Evolutionary conservation across 257 asterid genomes (phyloP).

Genomic region (Solanum piurae): DNA sequence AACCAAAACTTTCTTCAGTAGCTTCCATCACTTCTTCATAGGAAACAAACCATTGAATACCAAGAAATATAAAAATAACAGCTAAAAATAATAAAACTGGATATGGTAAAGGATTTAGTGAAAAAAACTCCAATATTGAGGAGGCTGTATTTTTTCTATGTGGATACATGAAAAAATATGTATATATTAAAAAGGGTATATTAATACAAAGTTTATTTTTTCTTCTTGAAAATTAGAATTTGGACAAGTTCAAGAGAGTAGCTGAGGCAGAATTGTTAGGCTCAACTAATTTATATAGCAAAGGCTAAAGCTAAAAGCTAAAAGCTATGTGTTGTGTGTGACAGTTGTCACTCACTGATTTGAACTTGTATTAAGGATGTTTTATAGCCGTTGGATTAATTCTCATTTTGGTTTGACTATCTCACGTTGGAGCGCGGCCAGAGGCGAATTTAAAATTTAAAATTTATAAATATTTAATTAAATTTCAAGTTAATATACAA

Average conservation of each 20-base stretch:
- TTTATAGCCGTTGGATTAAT: background rate
- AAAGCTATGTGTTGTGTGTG: background rate
- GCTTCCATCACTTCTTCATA: slow-evolving; percentile 61
- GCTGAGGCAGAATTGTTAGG: background rate
- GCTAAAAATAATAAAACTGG: slow-evolving; percentile 63
- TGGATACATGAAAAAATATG: slow-evolving; percentile 6
- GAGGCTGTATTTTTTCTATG: slow-evolving; percentile 34
- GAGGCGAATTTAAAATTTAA: background rate
- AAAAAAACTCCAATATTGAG: slow-evolving; percentile 37
- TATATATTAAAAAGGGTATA: too few species aligned
- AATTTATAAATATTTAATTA: background rate
- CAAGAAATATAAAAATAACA: slow-evolving; percentile 59
- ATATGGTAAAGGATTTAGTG: slow-evolving; percentile 58
- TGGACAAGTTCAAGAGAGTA: background rate
- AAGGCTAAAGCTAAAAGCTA: background rate
- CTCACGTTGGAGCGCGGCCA: too few species aligned
- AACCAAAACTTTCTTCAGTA: slow-evolving; percentile 67
- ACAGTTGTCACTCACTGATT: background rate
- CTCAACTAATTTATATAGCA: background rate
- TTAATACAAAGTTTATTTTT: background rate
- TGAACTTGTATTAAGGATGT: background rate
- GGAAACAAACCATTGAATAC: slow-evolving; percentile 72
- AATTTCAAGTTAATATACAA: background rate
- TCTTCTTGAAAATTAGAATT: background rate
- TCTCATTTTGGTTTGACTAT: background rate